Base-by-base conservation (phyloP, 345 rosid species). In the Alliaria petiolata region DNA sequence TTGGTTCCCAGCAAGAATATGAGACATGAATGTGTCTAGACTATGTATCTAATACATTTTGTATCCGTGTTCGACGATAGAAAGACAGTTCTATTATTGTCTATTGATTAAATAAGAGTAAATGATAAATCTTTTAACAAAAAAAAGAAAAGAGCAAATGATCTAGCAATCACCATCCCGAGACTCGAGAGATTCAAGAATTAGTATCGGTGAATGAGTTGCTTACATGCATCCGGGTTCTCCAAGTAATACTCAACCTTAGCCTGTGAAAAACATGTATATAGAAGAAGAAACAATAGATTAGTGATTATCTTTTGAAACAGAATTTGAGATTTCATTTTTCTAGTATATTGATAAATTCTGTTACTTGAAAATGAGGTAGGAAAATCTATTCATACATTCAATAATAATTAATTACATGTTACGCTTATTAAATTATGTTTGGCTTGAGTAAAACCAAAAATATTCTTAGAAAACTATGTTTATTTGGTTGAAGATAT, bases 201-300 rank as follows among this genome's bases (percentile, higher is more conserved):
- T 78, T 49, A 90, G 70, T 89, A 93, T 0, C 89, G 89, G 81
- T 86, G 91, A 67, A 95, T 89, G 74, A 95, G 87, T 70, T 85
- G 88, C 86, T 83, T 95, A 85, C 79, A 86, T 4, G 92, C 89
- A 0, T 85, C 87, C 53, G 80, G 76, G 19, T 88, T 79, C 80
- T 83, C 64, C 4, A 83, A 74, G 69, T 88, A 88, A 79, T 80
- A 76, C 7, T 85, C 86, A 3, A 87, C 77, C 81, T 95, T 95
- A 17, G 86, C 78, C 96, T 89, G 88, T 75, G 73, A 71, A 65
- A 6, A 65, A n/a, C n/a, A n/a, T n/a, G n/a, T n/a, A n/a, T n/a
- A 1, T 6, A 53, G 2, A 7, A 45, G 4, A 25, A 15, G 17
- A 17, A n/a, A n/a, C n/a, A n/a, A n/a, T n/a, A n/a, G n/a, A n/a